These are phyloP conservation scores for Fusarium compactum DNA, from an alignment of 2,329 filamentous ascomycete species.

Conservation along the genomic window DNA sequence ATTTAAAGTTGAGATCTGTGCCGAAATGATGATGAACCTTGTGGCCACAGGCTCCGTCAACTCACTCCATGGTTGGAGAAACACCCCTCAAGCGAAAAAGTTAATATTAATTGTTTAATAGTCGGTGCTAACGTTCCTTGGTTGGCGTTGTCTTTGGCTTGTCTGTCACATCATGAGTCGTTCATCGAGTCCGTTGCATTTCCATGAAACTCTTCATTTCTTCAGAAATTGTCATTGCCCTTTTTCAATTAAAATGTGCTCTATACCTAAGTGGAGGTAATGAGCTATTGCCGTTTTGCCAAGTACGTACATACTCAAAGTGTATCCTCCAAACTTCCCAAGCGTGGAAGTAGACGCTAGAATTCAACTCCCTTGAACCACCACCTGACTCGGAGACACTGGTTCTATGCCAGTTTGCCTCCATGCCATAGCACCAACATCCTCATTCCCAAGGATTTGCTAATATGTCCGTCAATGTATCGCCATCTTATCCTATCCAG, in stretches of 20 bases:
- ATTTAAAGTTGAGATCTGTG: slow-evolving; percentile 33
- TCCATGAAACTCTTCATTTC: slow-evolving; percentile 23
- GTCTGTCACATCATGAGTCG: slow-evolving; percentile 15
- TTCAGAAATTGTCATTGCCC: slow-evolving; percentile 31
- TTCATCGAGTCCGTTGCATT: neutral
- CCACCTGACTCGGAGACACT: slow-evolving; percentile 4
- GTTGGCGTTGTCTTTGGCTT: neutral
- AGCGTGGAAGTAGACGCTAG: slow-evolving; percentile 8
- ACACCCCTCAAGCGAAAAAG: slow-evolving; percentile 3
- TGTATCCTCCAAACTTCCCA: slow-evolving; percentile 25
- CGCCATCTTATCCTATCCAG: slow-evolving; percentile 17
- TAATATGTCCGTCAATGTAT: slow-evolving; percentile 1
- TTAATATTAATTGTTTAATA: slow-evolving; percentile 2
- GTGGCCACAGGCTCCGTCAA: neutral
- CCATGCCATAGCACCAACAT: slow-evolving; percentile 11
- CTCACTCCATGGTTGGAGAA: neutral
- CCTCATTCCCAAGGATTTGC: neutral
- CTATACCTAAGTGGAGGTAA: slow-evolving; percentile 32
- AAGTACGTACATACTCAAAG: slow-evolving; percentile 42
- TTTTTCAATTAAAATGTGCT: slow-evolving; percentile 40
- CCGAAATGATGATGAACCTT: slow-evolving; percentile 22
- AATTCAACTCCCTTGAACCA: slow-evolving; percentile 1
- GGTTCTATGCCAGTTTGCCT: slow-evolving; percentile 6
- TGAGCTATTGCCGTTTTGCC: slow-evolving; percentile 39
- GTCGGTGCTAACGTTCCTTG: slow-evolving; percentile 4